Percentiles rank a stretch among this genome's conserved stretches.
Conservation (phyloP, 169 alveolate genomes). For the Eimeria sp. region DNA sequence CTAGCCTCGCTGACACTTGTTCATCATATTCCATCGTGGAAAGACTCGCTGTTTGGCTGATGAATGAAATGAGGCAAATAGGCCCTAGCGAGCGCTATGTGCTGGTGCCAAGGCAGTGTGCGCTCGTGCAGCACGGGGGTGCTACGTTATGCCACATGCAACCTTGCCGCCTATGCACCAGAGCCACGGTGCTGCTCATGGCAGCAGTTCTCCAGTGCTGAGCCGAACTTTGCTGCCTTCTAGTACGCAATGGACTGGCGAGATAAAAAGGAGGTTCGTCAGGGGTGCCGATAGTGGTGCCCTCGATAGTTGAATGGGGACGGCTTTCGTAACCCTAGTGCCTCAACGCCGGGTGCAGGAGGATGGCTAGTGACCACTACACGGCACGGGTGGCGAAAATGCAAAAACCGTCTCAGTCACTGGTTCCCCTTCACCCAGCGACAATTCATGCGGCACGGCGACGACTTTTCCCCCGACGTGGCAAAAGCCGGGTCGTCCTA, state of each 20-base stretch:
- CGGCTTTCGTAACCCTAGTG: conserved; percentile 6
- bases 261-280: not conserved
- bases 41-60: not conserved
- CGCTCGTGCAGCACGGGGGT: conserved; percentile 62
- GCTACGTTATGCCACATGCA: conserved; percentile 51
- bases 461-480: not conserved
- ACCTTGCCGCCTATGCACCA: conserved; percentile 52
- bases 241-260: conserved; percentile 4
- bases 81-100: conserved; percentile 46
- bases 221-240: not conserved
- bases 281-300: conserved; percentile 35
- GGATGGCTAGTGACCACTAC: not conserved
- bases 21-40: conserved; percentile 76
- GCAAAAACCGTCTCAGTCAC: conserved; percentile 39
- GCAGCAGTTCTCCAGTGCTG: conserved; percentile 43
- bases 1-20: conserved; percentile 69
- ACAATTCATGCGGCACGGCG: conserved; percentile 7
- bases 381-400: conserved; percentile 3
- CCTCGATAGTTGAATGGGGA: not conserved
- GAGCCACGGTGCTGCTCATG: conserved; percentile 61
- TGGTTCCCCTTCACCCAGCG: conserved; percentile 9
- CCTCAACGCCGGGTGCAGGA: conserved; percentile 48
- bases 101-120: not conserved
- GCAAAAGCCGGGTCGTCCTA: conserved; percentile 24
- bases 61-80: not conserved